Base-by-base conservation (phyloP, 2,329 filamentous ascomycete genomes). In the Alternaria longipes region DNA sequence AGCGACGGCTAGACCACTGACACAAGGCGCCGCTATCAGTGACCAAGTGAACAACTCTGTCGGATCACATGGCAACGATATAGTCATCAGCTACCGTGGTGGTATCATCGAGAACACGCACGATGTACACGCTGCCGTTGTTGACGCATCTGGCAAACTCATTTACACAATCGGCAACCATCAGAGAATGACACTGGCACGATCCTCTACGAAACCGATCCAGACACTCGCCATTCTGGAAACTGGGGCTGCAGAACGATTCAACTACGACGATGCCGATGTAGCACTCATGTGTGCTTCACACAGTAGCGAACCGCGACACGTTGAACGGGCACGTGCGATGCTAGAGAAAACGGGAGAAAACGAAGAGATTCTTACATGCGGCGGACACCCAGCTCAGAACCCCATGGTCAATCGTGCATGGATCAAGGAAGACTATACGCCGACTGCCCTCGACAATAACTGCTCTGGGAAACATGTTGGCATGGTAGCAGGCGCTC, bases 381-480 rank as follows among this genome's bases (percentile, higher is more conserved):
- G 51, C 11, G 51, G 51, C 1, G 34, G 51, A 41, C 51, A 54
- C 20, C 24, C 51, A 1, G 51, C 51, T 22, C 18, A 22, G 16
- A 54, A 41, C 12, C 36, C 51, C 16, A 16, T 22, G 11, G 74
- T 83, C 5, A 80, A 82, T 56, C 67, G 69, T 0, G 60, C 47
- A 0, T 84, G 82, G 82, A 78, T 81, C 49, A 79, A 72, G 54
- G 54, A 54, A 0, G 81, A 74, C 2, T 81, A 78, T 45, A 67
- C 58, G 0, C 82, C 82, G 0, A 80, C 78, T 0, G 70, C 71
- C 0, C 67, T 83, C 0, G 78, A 74, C 50, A 84, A 80, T 53
- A 84, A 84, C 59, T 85, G 82, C 61, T 84, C 82, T 0, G 83
- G 82, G 1, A 85, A 85, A 41, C 82, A 85, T 63, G 79, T 74